Evolutionary conservation across 2,329 filamentous ascomycete genomes (phyloP).

Genomic region (Colletotrichum echinochloae): DNA sequence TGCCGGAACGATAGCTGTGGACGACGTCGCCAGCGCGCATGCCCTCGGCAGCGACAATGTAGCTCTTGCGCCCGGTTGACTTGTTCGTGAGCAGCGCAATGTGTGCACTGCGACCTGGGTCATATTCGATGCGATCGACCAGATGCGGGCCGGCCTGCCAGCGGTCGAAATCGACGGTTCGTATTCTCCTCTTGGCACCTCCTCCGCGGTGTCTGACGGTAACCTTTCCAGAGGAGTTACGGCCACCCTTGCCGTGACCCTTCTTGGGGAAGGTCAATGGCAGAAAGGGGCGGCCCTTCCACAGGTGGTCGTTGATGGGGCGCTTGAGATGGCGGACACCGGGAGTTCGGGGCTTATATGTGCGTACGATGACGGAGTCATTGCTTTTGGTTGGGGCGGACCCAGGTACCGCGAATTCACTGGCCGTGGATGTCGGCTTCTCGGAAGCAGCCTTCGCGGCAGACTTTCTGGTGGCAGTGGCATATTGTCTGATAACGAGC

Average conservation of each 20-base stretch:
- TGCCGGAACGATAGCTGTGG: slow-evolving; percentile 90
- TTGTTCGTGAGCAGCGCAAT: slow-evolving; percentile 87
- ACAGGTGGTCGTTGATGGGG: slow-evolving; percentile 95
- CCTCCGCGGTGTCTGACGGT: slow-evolving; percentile 94
- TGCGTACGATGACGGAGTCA: slow-evolving; percentile 71
- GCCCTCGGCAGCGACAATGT: slow-evolving; percentile 95
- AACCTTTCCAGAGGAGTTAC: slow-evolving; percentile 87
- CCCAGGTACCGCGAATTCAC: slow-evolving; percentile 36
- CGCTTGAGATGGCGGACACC: slow-evolving; percentile 92
- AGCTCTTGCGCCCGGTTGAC: slow-evolving; percentile 80
- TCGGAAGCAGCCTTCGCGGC: slow-evolving; percentile 16
- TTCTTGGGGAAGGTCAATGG: slow-evolving; percentile 92
- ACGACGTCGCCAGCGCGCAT: slow-evolving; percentile 92
- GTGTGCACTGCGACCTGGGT: slow-evolving; percentile 92
- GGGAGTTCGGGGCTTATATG: slow-evolving; percentile 93
- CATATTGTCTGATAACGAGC: slow-evolving; percentile 27
- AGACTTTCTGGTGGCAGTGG: slow-evolving; percentile 29
- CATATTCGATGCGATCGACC: slow-evolving; percentile 96
- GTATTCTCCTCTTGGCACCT: slow-evolving; percentile 90
- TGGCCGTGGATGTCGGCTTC: slow-evolving; percentile 42
- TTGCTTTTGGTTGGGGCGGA: slow-evolving; percentile 44
- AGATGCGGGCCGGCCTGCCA: slow-evolving; percentile 82
- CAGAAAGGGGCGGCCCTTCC: slow-evolving; percentile 88
- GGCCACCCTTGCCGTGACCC: slow-evolving; percentile 90
- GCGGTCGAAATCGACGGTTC: slow-evolving; percentile 90